phyloP scores from a whole-genome alignment of 306 rosid genomes.

The Gastrolobium bilobum region DNA sequence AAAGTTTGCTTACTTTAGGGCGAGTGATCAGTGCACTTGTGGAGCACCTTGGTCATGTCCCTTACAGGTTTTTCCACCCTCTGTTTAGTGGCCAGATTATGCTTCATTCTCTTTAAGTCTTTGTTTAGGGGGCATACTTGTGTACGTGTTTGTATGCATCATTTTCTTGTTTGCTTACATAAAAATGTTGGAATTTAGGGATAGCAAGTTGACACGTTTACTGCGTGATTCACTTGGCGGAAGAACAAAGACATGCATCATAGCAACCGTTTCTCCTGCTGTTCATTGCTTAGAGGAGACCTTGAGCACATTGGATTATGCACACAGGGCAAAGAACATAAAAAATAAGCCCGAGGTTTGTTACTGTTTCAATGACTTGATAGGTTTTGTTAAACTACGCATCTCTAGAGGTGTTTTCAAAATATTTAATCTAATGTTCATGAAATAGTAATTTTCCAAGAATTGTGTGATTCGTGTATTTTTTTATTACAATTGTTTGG shows the following conservation, averaged over 20 bases:
- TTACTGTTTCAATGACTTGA: conserved; percentile 9
- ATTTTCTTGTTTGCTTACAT: conserved; percentile 19
- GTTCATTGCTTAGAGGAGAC: conserved; percentile 99
- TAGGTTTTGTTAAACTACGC: background rate
- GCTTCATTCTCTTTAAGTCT: background rate
- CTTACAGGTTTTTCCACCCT: conserved; percentile 76
- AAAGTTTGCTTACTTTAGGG: conserved; percentile 96
- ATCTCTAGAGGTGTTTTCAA: background rate
- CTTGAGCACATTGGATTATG: conserved; percentile 93
- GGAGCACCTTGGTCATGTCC: conserved; percentile 97
- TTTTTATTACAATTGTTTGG: background rate
- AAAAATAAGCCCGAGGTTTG: conserved; percentile 96
- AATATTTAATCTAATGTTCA: background rate
- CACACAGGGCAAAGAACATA: conserved; percentile 94
- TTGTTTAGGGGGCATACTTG: background rate
- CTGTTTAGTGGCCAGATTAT: background rate
- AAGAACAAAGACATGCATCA: conserved; percentile 98
- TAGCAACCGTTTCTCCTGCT: conserved; percentile 98
- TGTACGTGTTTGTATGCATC: background rate
- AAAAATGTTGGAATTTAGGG: conserved; percentile 63
- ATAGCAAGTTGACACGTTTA: conserved; percentile 95
- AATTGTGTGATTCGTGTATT: background rate
- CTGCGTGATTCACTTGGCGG: conserved; percentile 99
- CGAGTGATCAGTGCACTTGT: conserved; percentile 93
- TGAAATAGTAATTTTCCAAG: background rate